A percentile compares a stretch with the other conserved stretches of the same genome.
Evolutionary conservation across 139 green algal species (phyloP).

Genomic region (Chlamydomonas asymmetrica): DNA sequence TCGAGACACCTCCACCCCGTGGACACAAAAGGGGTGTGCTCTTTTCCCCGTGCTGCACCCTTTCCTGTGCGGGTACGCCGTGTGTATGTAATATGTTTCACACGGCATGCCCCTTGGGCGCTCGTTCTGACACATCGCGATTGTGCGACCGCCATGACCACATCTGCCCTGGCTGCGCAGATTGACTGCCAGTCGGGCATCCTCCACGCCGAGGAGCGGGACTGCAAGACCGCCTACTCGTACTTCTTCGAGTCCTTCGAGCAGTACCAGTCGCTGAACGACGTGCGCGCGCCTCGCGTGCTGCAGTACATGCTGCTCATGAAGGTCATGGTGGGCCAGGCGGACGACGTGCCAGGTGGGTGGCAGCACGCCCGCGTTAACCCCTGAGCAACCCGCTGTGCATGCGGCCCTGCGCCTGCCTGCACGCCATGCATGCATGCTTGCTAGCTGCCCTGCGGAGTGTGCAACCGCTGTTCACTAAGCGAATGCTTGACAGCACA

Average conservation of each 20-base stretch:
- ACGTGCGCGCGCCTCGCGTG: conserved; percentile 72
- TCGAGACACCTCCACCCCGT: too few relatives aligned
- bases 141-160: too few relatives aligned
- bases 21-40: too few relatives aligned
- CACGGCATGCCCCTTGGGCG: too few relatives aligned
- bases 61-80: not conserved
- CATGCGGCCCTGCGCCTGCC: too few relatives aligned
- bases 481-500: too few relatives aligned
- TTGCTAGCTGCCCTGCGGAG: too few relatives aligned
- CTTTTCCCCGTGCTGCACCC: too few relatives aligned
- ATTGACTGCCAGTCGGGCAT: conserved; percentile 92
- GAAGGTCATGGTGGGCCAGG: conserved; percentile 72
- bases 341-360: conserved; percentile 48
- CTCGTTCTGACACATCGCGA: not conserved
- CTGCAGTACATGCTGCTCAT: conserved; percentile 99
- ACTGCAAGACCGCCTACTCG: conserved; percentile 98
- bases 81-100: not conserved
- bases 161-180: conserved; percentile 42
- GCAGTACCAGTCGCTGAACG: conserved; percentile 77
- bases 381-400: too few relatives aligned
- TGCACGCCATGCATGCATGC: too few relatives aligned
- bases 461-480: too few relatives aligned
- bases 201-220: conserved; percentile 96
- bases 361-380: too few relatives aligned
- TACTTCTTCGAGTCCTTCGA: conserved; percentile 99